A percentile compares a stretch with the other conserved stretches of the same genome.
Conservation (phyloP, 352 stramenopile genomes). For the Globisporangium sylvaticum region DNA sequence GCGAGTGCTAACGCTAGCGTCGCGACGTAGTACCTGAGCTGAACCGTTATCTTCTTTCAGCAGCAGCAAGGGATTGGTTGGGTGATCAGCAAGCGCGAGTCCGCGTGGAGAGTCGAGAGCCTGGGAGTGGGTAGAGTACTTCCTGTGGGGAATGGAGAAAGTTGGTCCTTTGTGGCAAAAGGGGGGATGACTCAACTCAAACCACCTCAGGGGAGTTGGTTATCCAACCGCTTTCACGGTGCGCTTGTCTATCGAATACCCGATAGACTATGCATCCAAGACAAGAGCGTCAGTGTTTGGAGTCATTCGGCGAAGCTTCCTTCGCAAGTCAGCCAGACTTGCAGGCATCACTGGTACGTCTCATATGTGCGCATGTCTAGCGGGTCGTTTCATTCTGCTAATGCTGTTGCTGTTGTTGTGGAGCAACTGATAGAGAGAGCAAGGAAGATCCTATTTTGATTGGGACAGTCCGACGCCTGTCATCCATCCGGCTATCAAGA, state of each 20-base stretch:
- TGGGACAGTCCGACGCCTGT: neutral
- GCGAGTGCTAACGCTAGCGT: neutral
- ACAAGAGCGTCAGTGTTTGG: no score
- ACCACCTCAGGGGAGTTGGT: neutral
- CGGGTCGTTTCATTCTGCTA: neutral
- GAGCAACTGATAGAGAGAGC: neutral
- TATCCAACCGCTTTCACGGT: neutral
- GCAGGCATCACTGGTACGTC: no score
- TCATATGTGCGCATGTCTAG: neutral
- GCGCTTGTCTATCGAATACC: no score
- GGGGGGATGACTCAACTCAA: constrained; percentile 1
- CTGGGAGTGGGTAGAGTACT: neutral
- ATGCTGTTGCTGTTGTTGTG: neutral
- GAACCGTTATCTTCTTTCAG: neutral
- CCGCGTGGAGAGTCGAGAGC: neutral
- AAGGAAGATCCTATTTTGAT: neutral
- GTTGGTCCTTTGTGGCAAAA: constrained; percentile 10
- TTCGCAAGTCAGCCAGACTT: no score
- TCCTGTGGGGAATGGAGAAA: neutral
- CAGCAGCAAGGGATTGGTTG: neutral
- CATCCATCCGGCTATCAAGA: neutral
- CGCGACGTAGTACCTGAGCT: neutral
- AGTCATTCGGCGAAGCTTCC: no score
- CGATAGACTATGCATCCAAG: no score
- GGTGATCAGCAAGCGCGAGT: no score